Evolutionary conservation across 805 yeast species (phyloP).

Genomic region (Maudiozyma serrabonitensis): DNA sequence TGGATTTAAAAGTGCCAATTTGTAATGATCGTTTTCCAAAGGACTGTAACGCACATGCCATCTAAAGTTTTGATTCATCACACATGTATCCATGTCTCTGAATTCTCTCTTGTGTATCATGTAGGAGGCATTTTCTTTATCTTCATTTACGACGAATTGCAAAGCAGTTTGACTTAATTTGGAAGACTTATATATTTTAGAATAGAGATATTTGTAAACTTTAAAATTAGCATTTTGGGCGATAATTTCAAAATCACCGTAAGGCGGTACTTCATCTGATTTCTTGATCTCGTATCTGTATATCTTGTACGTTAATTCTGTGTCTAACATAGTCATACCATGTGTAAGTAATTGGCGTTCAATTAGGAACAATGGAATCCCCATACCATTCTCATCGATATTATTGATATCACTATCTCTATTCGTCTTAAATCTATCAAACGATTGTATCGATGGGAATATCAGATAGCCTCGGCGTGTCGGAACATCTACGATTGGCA

Average conservation of each 20-base stretch:
- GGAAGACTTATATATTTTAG: conserved; percentile 6
- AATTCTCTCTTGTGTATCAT: conserved; percentile 5
- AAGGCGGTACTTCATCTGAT: conserved; percentile 8
- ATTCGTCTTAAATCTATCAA: conserved; percentile 8
- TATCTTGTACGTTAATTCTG: conserved; percentile 2
- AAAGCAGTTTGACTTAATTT: conserved; percentile 1
- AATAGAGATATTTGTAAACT: conserved; percentile 8
- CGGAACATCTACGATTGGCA: conserved; percentile 4
- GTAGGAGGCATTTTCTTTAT: neutral
- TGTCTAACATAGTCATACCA: neutral
- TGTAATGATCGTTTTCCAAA: conserved; percentile 7
- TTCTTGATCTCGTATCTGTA: conserved; percentile 5
- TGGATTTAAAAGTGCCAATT: conserved; percentile 5
- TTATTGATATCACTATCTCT: neutral
- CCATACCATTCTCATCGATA: conserved; percentile 12
- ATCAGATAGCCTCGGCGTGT: conserved; percentile 6
- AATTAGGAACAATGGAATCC: conserved; percentile 11
- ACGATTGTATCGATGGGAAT: conserved; percentile 12
- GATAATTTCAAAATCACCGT: conserved; percentile 5
- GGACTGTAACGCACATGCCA: conserved; percentile 10
- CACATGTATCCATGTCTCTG: conserved; percentile 6
- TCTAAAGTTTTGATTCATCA: conserved; percentile 5
- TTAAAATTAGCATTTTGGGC: conserved; percentile 1
- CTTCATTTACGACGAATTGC: conserved; percentile 2
- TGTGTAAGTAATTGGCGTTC: neutral